Evolutionary conservation across 148 eudicot species (phyloP), one percentile per base, ranked within the genome.

Genomic region (Heliosperma pusillum): DNA sequence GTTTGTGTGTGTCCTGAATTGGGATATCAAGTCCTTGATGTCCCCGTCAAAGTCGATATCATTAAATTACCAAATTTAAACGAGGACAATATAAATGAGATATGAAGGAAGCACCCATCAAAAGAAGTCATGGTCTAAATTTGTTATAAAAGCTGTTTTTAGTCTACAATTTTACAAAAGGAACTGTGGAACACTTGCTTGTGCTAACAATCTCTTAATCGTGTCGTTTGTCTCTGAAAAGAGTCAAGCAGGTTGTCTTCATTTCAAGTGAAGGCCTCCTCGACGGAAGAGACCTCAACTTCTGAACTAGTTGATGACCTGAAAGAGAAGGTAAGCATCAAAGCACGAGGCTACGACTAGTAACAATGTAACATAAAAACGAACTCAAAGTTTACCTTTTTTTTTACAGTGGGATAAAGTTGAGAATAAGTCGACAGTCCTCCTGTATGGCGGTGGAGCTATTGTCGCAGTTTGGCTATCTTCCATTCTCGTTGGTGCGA

Each of bases 381-480:
- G 53, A 20, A 60, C 26, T 61, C 7, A 36, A 7, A 2, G 56
- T 62, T n/a, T 55, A 2, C 16, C 45, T 67, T 44, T 69, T 75
- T 11, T 19, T 33, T 19, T 52, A 21, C 67, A 95, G 99, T 95
- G 99, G 99, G 99, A 95, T 85, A 91, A 89, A 45, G 81, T 95
- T 77, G 99, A 95, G 80, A 92, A 95, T 85, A 95, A 95, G 88
- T 86, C 97, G n/a, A 92, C 99, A 5, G 99, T 95, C 21, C 70
- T 95, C 71, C 57, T 92, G 24, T 92, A 92, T 70, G 99, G 99
- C 69, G 99, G 99, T 61, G 99, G 99, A 19, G 96, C 97, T 33
- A 33, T 92, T 47, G 95, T 96, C 7, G 97, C 88, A 40, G 78
- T 96, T 76, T 96, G 99, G 99, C 80, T 96, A 50, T 89, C 97